Evolutionary conservation across 352 stramenopile genomes (phyloP).

Genomic region (Globisporangium okanoganense): DNA sequence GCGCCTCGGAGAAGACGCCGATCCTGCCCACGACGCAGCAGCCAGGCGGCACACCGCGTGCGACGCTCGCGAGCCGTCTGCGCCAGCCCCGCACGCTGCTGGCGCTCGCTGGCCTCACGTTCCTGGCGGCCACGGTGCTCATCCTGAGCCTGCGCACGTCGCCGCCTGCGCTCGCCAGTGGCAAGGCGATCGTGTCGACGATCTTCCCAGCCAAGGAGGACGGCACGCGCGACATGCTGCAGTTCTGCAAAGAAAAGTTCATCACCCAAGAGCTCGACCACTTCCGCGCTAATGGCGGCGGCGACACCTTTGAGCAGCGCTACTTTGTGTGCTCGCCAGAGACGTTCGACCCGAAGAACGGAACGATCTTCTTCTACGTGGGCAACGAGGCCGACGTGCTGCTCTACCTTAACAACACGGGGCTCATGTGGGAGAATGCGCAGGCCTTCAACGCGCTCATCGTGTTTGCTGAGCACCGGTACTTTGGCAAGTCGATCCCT

Average conservation of each 20-base stretch:
- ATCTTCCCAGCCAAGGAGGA: slow-evolving; percentile 15
- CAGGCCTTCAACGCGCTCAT: slow-evolving; percentile 29
- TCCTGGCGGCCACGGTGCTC: too few species aligned
- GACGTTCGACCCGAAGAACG: slow-evolving; percentile 22
- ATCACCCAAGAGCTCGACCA: slow-evolving; percentile 78
- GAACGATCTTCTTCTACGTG: neutral
- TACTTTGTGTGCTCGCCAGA: slow-evolving; percentile 78
- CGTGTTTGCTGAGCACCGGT: slow-evolving; percentile 76
- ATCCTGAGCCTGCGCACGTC: too few species aligned
- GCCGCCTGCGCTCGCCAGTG: too few species aligned
- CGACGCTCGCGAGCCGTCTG: too few species aligned
- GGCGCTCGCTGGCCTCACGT: too few species aligned
- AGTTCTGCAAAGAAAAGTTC: slow-evolving; percentile 64
- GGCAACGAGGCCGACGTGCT: neutral
- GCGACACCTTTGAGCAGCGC: slow-evolving; percentile 69
- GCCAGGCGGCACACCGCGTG: too few species aligned
- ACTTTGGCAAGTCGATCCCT: slow-evolving; percentile 73
- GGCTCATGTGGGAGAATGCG: too few species aligned
- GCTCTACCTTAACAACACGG: slow-evolving; percentile 1
- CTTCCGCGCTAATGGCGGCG: slow-evolving; percentile 43
- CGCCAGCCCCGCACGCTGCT: too few species aligned
- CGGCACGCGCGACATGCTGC: slow-evolving; percentile 37
- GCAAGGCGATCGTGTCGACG: too few species aligned
- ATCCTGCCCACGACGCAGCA: too few species aligned
- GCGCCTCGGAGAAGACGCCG: too few species aligned